Percentiles rank a stretch among this genome's conserved stretches.
These are phyloP conservation scores for Theileria equi DNA, from an alignment of 169 alveolate species.

Conservation along the genomic window DNA sequence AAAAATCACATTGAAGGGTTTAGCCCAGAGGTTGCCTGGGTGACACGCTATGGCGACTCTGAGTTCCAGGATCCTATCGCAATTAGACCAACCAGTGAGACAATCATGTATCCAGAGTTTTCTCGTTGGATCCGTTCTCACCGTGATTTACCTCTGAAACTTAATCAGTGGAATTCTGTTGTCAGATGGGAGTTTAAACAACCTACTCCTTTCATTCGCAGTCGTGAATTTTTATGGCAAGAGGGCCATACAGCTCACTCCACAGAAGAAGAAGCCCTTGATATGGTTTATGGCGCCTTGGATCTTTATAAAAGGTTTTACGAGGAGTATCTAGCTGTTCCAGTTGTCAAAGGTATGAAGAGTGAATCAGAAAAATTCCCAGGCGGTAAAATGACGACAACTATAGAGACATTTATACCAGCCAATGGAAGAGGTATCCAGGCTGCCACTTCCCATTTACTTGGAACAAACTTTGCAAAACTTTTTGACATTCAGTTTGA, in stretches of 20 bases:
- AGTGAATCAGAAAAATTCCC: conserved; percentile 97
- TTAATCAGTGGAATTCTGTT: conserved; percentile 96
- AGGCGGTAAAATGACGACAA: conserved; percentile 97
- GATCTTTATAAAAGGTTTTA: conserved; percentile 87
- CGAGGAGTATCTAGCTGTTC: conserved; percentile 96
- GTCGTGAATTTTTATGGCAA: conserved; percentile 99
- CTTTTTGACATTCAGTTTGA: conserved; percentile 94
- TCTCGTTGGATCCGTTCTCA: conserved; percentile 98
- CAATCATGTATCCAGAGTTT: conserved; percentile 98
- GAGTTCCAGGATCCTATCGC: conserved; percentile 95
- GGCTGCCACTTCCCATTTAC: conserved; percentile 97
- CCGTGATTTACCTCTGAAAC: conserved; percentile 97
- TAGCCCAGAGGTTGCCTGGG: conserved; percentile 99
- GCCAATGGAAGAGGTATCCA: conserved; percentile 98
- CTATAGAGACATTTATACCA: conserved; percentile 96
- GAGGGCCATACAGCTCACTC: conserved; percentile 99
- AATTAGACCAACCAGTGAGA: conserved; percentile 98
- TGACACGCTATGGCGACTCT: conserved; percentile 93
- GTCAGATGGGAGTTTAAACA: conserved; percentile 99
- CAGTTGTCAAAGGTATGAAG: conserved; percentile 97
- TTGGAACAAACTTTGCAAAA: conserved; percentile 98
- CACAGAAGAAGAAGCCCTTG: conserved; percentile 93
- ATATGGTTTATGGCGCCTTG: conserved; percentile 86
- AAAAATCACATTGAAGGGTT: conserved; percentile 98
- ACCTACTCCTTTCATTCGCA: conserved; percentile 99